Conservation (phyloP, 345 rosid genomes). For the Turnera subulata region DNA sequence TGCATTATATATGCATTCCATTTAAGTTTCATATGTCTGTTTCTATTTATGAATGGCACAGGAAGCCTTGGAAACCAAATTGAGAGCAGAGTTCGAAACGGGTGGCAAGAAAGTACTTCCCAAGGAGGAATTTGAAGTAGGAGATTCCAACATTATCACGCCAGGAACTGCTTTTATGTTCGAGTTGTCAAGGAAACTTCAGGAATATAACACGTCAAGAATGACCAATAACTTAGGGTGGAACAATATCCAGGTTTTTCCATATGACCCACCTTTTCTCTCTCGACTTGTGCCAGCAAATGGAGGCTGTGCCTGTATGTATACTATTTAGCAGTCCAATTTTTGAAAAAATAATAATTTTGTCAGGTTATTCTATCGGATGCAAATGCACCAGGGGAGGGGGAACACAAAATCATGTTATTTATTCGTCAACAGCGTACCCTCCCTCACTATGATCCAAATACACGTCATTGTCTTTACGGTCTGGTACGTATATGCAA, state of each 20-base stretch:
- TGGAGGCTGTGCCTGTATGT: not conserved
- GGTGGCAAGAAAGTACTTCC: constrained; percentile 27
- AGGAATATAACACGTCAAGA: constrained; percentile 6
- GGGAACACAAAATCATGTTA: constrained; percentile 32
- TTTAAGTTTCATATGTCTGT: too few relatives aligned
- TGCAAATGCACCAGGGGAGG: constrained; percentile 37
- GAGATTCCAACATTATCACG: constrained; percentile 21
- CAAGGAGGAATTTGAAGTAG: constrained; percentile 8
- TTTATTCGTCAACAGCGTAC: constrained; percentile 18
- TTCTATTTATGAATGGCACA: not conserved
- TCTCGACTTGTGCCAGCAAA: not conserved
- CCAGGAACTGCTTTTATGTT: constrained; percentile 28
- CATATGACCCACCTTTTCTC: not conserved
- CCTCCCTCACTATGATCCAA: constrained; percentile 17
- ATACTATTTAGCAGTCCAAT: not conserved
- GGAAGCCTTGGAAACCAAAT: constrained; percentile 19
- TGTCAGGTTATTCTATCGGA: constrained; percentile 27
- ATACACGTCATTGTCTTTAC: constrained; percentile 27
- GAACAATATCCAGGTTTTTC: constrained; percentile 23
- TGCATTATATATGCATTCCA: too few relatives aligned
- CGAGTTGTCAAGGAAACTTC: constrained; percentile 15
- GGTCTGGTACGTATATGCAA: constrained; percentile 24
- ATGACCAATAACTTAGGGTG: constrained; percentile 17
- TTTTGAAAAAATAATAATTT: not conserved
- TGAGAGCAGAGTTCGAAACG: constrained; percentile 18